Evolutionary conservation across 345 rosid genomes (phyloP).

Genomic region (Camelina hispida): DNA sequence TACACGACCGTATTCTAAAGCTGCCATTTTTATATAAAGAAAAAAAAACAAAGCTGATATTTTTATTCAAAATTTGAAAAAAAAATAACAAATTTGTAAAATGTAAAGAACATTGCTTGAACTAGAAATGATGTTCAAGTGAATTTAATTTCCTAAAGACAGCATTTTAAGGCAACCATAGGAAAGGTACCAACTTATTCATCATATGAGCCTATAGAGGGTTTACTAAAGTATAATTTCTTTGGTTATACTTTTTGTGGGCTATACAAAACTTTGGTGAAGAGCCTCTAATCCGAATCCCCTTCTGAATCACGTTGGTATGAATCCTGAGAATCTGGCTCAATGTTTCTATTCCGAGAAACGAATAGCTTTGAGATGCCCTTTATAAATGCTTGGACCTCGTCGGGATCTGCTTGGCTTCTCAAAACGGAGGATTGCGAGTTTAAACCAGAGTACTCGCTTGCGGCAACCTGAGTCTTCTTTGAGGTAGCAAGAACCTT

Average conservation of each 20-base stretch:
- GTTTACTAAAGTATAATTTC: background rate
- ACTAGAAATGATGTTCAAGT: background rate
- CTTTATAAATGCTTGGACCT: constrained; percentile 73
- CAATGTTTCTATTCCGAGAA: constrained; percentile 67
- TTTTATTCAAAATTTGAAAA: background rate
- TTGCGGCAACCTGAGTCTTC: constrained; percentile 78
- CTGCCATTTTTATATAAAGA: background rate
- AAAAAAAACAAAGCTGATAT: too few relatives aligned
- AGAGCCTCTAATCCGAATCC: constrained; percentile 22
- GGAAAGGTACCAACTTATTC: background rate
- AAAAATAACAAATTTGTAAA: too few relatives aligned
- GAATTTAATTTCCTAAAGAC: background rate
- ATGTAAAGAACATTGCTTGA: background rate
- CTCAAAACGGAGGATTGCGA: constrained; percentile 64
- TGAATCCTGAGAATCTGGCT: constrained; percentile 57
- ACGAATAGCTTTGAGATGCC: constrained; percentile 79
- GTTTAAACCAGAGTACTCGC: constrained; percentile 60
- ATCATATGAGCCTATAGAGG: background rate
- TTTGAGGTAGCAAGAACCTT: constrained; percentile 64
- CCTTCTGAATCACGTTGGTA: constrained; percentile 29
- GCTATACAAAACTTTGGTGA: constrained; percentile 23
- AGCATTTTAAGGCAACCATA: background rate
- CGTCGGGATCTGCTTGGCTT: constrained; percentile 52
- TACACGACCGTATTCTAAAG: background rate
- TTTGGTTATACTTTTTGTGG: constrained; percentile 13